Conservation (phyloP, 2,329 filamentous ascomycete species). For the Trichophyton verrucosum region DNA sequence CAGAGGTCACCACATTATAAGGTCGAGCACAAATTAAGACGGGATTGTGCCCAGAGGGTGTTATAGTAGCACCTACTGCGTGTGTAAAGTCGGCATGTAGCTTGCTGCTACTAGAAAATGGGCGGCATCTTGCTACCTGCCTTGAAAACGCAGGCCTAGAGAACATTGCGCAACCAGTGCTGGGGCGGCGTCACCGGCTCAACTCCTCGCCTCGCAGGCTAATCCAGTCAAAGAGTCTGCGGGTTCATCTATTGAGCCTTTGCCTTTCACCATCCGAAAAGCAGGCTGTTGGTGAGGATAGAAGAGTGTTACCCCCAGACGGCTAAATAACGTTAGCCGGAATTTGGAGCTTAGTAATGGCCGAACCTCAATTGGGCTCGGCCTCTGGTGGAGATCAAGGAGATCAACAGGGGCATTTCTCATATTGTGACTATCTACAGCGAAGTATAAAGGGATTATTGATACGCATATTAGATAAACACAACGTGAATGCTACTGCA, state of each 20-base stretch:
- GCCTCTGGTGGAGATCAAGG: neutral
- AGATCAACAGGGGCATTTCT: neutral
- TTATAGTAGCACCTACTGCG: conserved; percentile 30
- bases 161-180: neutral
- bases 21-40: neutral
- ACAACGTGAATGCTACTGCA: neutral
- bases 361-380: neutral
- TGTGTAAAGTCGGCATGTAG: conserved; percentile 49
- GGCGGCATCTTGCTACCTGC: conserved; percentile 12
- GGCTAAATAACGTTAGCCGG: too few species aligned
- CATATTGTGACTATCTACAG: neutral
- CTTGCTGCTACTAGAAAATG: conserved; percentile 34
- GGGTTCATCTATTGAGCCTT: too few species aligned
- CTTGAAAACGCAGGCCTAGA: neutral
- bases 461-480: neutral
- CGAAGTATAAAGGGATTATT: neutral
- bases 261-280: too few species aligned
- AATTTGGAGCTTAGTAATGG: neutral
- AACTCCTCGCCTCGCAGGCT: too few species aligned
- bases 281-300: too few species aligned
- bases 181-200: too few species aligned
- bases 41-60: neutral
- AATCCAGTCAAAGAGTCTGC: too few species aligned
- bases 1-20: neutral
- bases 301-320: too few species aligned